A percentile compares a stretch with the other conserved stretches of the same genome.
These are phyloP conservation scores for Trichoderma oligosporum DNA, from an alignment of 2,329 filamentous ascomycete species.

Conservation along the genomic window DNA sequence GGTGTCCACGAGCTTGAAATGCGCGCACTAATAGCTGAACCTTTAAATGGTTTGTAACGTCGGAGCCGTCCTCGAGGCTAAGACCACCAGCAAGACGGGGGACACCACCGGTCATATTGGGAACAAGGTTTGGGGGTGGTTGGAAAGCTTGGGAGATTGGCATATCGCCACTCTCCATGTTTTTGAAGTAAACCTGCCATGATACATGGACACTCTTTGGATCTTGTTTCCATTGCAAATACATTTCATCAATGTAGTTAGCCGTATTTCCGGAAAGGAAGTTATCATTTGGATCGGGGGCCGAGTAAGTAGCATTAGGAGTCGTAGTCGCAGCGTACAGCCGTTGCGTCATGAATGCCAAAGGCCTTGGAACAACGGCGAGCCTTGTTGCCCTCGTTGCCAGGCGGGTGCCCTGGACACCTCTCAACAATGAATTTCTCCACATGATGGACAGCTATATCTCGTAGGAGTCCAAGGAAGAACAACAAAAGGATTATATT, in stretches of 20 bases:
- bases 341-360: slow-evolving; percentile 49
- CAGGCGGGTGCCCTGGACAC: slow-evolving; percentile 16
- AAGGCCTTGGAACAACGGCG: slow-evolving; percentile 45
- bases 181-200: slow-evolving; percentile 99
- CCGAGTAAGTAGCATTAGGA: slow-evolving; percentile 44
- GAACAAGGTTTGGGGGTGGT: slow-evolving; percentile 87
- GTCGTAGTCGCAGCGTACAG: slow-evolving; percentile 44
- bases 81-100: slow-evolving; percentile 68
- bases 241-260: slow-evolving; percentile 99
- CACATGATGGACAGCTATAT: slow-evolving; percentile 14
- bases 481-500: slow-evolving; percentile 26
- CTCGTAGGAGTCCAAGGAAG: not conserved
- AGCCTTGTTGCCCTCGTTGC: slow-evolving; percentile 31
- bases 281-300: slow-evolving; percentile 82
- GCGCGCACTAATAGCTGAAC: slow-evolving; percentile 95
- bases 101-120: slow-evolving; percentile 73
- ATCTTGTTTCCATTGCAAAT: slow-evolving; percentile 93
- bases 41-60: slow-evolving; percentile 95
- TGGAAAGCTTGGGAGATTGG: slow-evolving; percentile 96
- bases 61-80: slow-evolving; percentile 65
- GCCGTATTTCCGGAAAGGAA: slow-evolving; percentile 96
- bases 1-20: slow-evolving; percentile 95
- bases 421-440: slow-evolving; percentile 16
- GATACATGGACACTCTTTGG: slow-evolving; percentile 92
- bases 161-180: slow-evolving; percentile 98